phyloP scores from a whole-genome alignment of 2,329 filamentous ascomycete species.

The Aspergillus felis region DNA sequence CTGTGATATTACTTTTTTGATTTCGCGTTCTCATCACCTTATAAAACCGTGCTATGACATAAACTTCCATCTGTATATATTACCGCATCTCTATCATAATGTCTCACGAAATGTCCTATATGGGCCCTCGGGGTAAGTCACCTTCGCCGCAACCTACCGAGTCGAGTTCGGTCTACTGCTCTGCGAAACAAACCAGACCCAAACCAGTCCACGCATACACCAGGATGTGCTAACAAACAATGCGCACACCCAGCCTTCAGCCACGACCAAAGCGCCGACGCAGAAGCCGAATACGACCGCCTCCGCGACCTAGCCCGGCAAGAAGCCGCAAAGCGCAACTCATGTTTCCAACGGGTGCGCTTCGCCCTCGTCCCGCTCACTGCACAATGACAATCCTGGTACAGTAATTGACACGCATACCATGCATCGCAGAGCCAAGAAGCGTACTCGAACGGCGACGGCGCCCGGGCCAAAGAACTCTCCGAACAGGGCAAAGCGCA shows the following conservation, averaged over 20 bases:
- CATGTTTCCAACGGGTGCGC: conserved; percentile 68
- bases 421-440: conserved; percentile 57
- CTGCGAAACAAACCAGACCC: not conserved
- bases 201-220: not conserved
- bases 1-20: not conserved
- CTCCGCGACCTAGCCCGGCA: conserved; percentile 77
- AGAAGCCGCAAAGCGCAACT: conserved; percentile 73
- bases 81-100: conserved; percentile 19
- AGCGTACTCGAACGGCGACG: conserved; percentile 80
- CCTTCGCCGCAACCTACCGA: not conserved
- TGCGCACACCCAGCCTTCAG: conserved; percentile 63
- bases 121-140: conserved; percentile 36
- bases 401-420: not conserved
- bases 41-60: not conserved
- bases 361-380: not conserved
- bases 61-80: not conserved
- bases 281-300: conserved; percentile 87
- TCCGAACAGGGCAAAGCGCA: conserved; percentile 83
- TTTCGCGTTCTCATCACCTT: not conserved
- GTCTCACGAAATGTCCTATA: conserved; percentile 42
- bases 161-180: not conserved
- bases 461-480: conserved; percentile 74
- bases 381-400: not conserved
- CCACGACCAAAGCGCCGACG: conserved; percentile 61
- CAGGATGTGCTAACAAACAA: conserved; percentile 4